A percentile compares a stretch with the other conserved stretches of the same genome.
phyloP scores from a whole-genome alignment of 2,329 filamentous ascomycete genomes.

The Diplodia scrobiculata region DNA sequence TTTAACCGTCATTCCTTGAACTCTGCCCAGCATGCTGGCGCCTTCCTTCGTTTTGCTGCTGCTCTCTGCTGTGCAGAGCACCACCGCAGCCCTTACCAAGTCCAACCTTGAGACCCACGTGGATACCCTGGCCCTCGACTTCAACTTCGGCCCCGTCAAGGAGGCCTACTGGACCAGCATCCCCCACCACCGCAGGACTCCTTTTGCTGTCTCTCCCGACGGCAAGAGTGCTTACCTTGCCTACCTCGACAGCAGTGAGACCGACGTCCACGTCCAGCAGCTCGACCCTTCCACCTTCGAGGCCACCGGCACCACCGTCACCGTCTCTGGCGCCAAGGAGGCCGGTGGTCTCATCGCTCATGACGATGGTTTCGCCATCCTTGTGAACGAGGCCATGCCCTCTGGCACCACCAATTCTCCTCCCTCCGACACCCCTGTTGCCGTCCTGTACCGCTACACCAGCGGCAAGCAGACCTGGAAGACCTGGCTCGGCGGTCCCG shows the following conservation, averaged over 20 bases:
- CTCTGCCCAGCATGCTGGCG: slow-evolving; percentile 38
- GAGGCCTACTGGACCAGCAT: slow-evolving; percentile 63
- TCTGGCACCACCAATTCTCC: slow-evolving; percentile 55
- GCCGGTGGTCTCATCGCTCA: slow-evolving; percentile 62
- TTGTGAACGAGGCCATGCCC: slow-evolving; percentile 60
- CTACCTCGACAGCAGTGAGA: slow-evolving; percentile 60
- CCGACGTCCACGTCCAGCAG: slow-evolving; percentile 60
- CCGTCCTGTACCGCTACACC: slow-evolving; percentile 62
- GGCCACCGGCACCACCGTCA: slow-evolving; percentile 56
- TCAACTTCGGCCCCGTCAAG: slow-evolving; percentile 60
- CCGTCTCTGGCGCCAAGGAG: slow-evolving; percentile 59
- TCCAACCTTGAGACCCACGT: slow-evolving; percentile 48
- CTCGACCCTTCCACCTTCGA: slow-evolving; percentile 59
- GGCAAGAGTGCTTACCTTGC: slow-evolving; percentile 62
- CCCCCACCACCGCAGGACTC: slow-evolving; percentile 63
- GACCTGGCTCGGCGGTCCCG: slow-evolving; percentile 61
- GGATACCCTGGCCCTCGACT: slow-evolving; percentile 52
- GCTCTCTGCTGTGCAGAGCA: slow-evolving; percentile 39
- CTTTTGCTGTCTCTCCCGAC: slow-evolving; percentile 63
- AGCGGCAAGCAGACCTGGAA: slow-evolving; percentile 60
- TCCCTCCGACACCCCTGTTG: slow-evolving; percentile 53
- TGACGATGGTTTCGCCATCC: slow-evolving; percentile 63
- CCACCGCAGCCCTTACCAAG: slow-evolving; percentile 45
- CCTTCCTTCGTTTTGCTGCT: slow-evolving; percentile 40
- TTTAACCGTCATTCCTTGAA: slow-evolving; percentile 33